Conservation (phyloP, 345 rosid species). For the Hibiscus mutabilis region DNA sequence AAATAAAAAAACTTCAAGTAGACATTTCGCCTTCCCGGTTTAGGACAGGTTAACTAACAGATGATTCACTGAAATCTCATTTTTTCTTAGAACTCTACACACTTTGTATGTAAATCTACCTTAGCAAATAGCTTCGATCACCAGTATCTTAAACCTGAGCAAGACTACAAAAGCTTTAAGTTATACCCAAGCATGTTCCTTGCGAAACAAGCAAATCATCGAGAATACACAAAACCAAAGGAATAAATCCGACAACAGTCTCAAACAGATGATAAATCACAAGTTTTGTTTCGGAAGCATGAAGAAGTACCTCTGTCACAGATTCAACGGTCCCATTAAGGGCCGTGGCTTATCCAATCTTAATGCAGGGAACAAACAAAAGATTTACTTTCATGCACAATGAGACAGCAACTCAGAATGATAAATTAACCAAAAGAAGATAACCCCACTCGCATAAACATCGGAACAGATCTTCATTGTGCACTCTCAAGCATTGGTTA, state of each 20-base stretch:
- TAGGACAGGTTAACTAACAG: background rate
- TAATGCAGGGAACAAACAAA: no score
- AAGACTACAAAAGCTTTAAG: background rate
- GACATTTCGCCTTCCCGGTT: background rate
- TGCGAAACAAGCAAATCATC: background rate
- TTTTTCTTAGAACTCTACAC: no score
- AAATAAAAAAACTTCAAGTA: background rate
- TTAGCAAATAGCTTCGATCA: no score
- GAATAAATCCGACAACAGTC: background rate
- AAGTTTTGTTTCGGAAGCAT: no score
- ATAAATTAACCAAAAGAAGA: background rate
- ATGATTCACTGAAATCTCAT: background rate
- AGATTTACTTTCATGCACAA: no score
- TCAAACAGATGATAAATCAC: background rate
- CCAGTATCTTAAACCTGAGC: no score
- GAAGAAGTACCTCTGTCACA: no score
- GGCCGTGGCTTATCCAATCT: no score
- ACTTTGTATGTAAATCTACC: no score
- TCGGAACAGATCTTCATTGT: slow-evolving; percentile 11
- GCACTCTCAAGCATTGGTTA: slow-evolving; percentile 7
- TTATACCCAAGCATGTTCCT: background rate
- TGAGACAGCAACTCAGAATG: no score
- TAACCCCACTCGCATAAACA: background rate
- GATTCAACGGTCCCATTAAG: no score
- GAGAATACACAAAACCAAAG: background rate